A percentile compares a stretch with the other conserved stretches of the same genome.
These are phyloP conservation scores for Scedosporium aurantiacum DNA, from an alignment of 2,329 filamentous ascomycete species.

Conservation along the genomic window DNA sequence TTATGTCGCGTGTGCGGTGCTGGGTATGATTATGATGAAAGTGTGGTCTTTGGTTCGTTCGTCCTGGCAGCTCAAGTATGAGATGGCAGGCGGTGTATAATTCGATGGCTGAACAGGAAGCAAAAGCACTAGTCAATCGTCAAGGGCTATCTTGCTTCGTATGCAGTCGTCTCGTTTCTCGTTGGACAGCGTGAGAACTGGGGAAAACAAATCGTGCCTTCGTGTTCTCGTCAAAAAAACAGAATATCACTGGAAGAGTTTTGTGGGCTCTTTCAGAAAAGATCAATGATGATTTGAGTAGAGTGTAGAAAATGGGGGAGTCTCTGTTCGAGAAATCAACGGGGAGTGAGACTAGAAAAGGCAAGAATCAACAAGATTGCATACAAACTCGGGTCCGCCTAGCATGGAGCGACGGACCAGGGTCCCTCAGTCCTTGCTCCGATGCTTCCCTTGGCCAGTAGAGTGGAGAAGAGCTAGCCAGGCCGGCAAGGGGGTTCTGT, in stretches of 20 bases:
- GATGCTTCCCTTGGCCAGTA: background rate
- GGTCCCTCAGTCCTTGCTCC: background rate
- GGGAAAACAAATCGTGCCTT: background rate
- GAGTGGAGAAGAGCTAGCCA: background rate
- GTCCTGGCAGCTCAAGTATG: background rate
- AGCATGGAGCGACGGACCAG: background rate
- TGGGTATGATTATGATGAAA: background rate
- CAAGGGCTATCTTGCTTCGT: conserved; percentile 1
- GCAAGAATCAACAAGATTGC: conserved; percentile 1
- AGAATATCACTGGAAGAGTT: background rate
- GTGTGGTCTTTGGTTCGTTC: background rate
- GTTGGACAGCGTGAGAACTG: background rate
- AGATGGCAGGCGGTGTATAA: conserved; percentile 1
- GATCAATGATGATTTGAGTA: background rate
- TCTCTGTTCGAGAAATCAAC: background rate
- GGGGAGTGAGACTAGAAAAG: conserved; percentile 6
- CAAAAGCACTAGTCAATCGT: background rate
- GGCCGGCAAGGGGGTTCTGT: background rate
- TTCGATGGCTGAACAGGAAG: background rate
- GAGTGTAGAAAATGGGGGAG: background rate
- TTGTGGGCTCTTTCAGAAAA: conserved; percentile 2
- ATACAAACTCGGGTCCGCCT: background rate
- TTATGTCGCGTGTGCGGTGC: background rate
- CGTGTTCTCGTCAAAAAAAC: background rate
- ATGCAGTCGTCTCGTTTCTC: background rate